Evolutionary conservation across 768 basidiomycete genomes (phyloP).

Genomic region (Rhodotorula taiwanensis): DNA sequence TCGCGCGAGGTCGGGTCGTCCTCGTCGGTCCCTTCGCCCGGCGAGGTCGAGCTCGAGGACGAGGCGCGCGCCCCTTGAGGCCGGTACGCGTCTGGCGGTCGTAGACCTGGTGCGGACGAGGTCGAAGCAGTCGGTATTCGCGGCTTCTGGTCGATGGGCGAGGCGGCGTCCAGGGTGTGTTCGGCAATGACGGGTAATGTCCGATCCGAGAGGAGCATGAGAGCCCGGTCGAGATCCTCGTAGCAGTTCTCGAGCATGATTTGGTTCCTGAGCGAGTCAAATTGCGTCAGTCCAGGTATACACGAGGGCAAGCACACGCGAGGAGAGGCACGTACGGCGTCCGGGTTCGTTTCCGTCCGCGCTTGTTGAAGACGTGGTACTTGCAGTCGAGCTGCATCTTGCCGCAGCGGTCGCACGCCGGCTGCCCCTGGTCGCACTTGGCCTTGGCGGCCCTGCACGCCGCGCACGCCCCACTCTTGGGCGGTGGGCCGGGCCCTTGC

Average conservation of each 20-base stretch:
- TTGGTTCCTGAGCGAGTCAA: constrained; percentile 9
- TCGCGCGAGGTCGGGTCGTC: constrained; percentile 10
- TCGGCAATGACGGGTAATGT: background rate
- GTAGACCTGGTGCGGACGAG: background rate
- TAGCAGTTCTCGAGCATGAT: constrained; percentile 18
- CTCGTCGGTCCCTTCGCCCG: background rate
- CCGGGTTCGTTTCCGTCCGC: constrained; percentile 20
- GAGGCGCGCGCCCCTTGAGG: no score
- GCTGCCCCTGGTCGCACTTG: constrained; percentile 21
- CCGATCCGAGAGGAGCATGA: constrained; percentile 15
- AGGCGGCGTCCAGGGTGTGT: background rate
- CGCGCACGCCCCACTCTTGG: constrained; percentile 16
- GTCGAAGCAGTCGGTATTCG: no score
- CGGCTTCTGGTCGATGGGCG: background rate
- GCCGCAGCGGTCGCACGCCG: constrained; percentile 9
- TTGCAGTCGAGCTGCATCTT: background rate
- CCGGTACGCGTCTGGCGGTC: background rate
- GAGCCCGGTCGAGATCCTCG: constrained; percentile 19
- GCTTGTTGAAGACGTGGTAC: constrained; percentile 14
- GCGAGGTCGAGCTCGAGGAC: background rate
- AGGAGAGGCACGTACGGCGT: constrained; percentile 12
- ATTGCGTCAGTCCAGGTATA: no score
- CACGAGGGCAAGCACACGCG: no score
- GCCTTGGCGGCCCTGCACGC: constrained; percentile 12
- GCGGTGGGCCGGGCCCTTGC: background rate